These are phyloP conservation scores for Apiotrichum siamense DNA, from an alignment of 1,284 basidiomycete genomes.

Conservation along the genomic window DNA sequence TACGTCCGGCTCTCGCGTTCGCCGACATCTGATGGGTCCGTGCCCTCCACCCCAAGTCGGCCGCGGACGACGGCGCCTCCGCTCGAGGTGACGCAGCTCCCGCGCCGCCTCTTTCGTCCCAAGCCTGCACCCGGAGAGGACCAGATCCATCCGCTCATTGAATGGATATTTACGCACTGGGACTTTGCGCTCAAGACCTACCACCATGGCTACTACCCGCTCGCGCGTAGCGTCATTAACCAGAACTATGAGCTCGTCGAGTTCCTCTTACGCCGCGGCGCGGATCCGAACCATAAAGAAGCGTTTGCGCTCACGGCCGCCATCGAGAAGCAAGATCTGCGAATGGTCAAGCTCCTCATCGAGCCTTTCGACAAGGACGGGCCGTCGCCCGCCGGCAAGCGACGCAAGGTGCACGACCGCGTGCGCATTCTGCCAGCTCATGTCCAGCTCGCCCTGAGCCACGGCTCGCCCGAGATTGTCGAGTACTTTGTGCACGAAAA, in stretches of 20 bases:
- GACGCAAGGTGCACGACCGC: slow-evolving; percentile 22
- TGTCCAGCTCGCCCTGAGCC: slow-evolving; percentile 49
- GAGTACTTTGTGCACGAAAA: slow-evolving; percentile 70
- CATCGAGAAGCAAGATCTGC: slow-evolving; percentile 59
- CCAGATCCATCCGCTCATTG: slow-evolving; percentile 42
- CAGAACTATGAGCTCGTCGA: slow-evolving; percentile 59
- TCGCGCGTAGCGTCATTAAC: slow-evolving; percentile 66
- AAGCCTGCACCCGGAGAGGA: neutral
- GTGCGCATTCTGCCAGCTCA: slow-evolving; percentile 21
- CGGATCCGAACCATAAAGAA: slow-evolving; percentile 53
- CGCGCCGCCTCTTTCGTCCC: slow-evolving; percentile 39
- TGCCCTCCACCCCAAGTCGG: neutral
- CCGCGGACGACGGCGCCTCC: neutral
- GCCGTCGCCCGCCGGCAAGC: slow-evolving; percentile 21
- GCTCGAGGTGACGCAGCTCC: slow-evolving; percentile 24
- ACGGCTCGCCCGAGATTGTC: slow-evolving; percentile 55
- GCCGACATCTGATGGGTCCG: neutral
- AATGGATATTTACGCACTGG: slow-evolving; percentile 36
- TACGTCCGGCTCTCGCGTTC: slow-evolving; percentile 1
- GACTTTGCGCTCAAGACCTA: slow-evolving; percentile 51
- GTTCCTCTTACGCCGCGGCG: slow-evolving; percentile 65
- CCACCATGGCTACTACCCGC: slow-evolving; percentile 63
- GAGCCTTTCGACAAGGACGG: slow-evolving; percentile 49
- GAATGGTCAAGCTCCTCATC: slow-evolving; percentile 64
- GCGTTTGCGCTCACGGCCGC: slow-evolving; percentile 56